Evolutionary conservation across 148 eudicot genomes (phyloP).

Genomic region (Fagopyrum tataricum): DNA sequence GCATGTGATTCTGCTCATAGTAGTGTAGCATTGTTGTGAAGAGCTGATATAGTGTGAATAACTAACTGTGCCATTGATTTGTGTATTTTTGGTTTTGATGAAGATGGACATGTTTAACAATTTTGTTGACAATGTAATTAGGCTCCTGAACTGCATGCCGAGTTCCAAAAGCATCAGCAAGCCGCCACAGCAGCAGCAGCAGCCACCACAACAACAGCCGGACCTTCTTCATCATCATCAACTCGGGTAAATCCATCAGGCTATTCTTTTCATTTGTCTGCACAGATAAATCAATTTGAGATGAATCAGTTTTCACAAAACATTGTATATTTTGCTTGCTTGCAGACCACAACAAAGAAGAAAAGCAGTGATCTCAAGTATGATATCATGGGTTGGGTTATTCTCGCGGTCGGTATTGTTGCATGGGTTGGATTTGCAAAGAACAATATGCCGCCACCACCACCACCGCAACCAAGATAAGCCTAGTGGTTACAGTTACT

Average conservation of each 20-base stretch:
- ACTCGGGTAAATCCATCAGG: background rate
- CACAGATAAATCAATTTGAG: background rate
- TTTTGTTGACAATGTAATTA: background rate
- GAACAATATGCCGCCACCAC: conserved; percentile 48
- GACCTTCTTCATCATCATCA: conserved; percentile 8
- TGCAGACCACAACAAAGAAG: conserved; percentile 18
- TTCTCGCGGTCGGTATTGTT: conserved; percentile 58
- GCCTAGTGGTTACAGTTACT: background rate
- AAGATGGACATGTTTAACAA: background rate
- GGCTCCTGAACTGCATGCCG: conserved; percentile 16
- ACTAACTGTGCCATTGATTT: background rate
- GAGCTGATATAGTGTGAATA: background rate
- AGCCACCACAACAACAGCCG: background rate
- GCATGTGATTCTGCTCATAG: background rate
- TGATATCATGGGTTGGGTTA: conserved; percentile 22
- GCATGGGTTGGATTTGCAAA: conserved; percentile 64
- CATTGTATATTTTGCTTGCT: background rate
- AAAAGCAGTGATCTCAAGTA: conserved; percentile 20
- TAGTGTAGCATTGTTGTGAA: background rate
- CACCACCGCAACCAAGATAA: conserved; percentile 34
- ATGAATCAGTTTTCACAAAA: background rate
- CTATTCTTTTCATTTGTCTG: background rate
- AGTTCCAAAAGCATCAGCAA: conserved; percentile 14
- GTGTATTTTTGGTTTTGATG: background rate
- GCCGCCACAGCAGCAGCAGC: background rate